phyloP scores from a whole-genome alignment of 2,329 filamentous ascomycete genomes.

The Ceratocystiopsis sp. region DNA sequence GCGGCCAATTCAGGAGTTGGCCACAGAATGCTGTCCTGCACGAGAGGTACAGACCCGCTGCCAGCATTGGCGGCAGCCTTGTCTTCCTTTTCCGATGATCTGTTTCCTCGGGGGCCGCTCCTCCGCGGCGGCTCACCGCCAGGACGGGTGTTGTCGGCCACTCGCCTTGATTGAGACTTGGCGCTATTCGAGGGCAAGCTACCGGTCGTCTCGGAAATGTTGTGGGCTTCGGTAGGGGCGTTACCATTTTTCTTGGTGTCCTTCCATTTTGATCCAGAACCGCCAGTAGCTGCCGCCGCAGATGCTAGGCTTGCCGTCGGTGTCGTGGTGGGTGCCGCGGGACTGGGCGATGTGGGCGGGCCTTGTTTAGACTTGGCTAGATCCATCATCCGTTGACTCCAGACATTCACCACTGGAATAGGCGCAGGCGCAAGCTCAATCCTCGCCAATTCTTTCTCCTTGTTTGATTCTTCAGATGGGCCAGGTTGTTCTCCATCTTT shows the following conservation, averaged over 20 bases:
- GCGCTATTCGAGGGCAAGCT: slow-evolving; percentile 15
- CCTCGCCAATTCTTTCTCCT: slow-evolving; percentile 41
- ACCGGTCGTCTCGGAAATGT: slow-evolving; percentile 13
- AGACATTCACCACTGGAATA: slow-evolving; percentile 70
- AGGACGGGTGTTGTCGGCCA: slow-evolving; percentile 22
- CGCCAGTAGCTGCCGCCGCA: slow-evolving; percentile 3
- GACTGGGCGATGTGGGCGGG: too few species aligned
- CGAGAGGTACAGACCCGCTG: slow-evolving; percentile 36
- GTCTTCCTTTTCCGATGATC: slow-evolving; percentile 26
- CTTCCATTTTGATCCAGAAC: slow-evolving; percentile 3
- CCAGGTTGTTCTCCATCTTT: slow-evolving; percentile 43
- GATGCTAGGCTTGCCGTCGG: slow-evolving; percentile 3
- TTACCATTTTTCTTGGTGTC: slow-evolving; percentile 9
- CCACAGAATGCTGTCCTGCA: slow-evolving; percentile 68
- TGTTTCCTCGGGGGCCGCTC: slow-evolving; percentile 26
- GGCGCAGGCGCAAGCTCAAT: slow-evolving; percentile 64
- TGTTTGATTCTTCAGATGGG: slow-evolving; percentile 33
- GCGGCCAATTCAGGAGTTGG: slow-evolving; percentile 73
- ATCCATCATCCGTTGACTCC: slow-evolving; percentile 63
- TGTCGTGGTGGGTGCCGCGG: neutral
- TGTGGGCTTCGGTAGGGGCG: neutral
- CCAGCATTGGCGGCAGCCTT: slow-evolving; percentile 9
- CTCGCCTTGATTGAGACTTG: slow-evolving; percentile 25
- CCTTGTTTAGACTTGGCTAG: slow-evolving; percentile 31
- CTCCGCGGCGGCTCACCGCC: slow-evolving; percentile 23